Evolutionary conservation across 148 eudicot species (phyloP), one percentile per base, ranked within the genome.

Genomic region (Fallopia convolvulus): DNA sequence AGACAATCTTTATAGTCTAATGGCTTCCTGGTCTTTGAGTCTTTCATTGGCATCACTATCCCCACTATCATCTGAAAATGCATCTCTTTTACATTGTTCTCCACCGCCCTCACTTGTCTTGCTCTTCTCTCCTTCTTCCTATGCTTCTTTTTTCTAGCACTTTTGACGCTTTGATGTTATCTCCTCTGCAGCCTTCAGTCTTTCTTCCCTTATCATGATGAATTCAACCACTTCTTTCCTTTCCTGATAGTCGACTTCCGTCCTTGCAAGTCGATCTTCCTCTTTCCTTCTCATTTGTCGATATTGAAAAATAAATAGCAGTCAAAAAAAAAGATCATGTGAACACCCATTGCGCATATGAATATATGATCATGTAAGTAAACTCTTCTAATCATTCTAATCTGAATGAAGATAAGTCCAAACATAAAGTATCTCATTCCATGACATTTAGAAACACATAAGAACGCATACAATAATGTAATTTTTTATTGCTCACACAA

Each of bases 221-320:
- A 91, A 93, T 77, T 95, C 99, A 12, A 92, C 90, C 68, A 77
- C 81, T 82, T 93, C 94, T 87, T 86, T 90, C 82, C 97, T 88
- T 84, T 75, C 89, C 81, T 89, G 87, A 83, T 83, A 88, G 84
- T 95, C 99, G 12, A 58, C 93, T 39, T 95, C 99, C 87, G 93
- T 95, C 80, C 99, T 87, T 74, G 93, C 86, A 48, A 91, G 87
- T 78, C 99, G 85, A 78, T 95, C 99, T 82, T 95, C 97, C 78
- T 95, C 97, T 85, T 83, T 93, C 49, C 97, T 86, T 75, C 99
- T 88, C 99, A 95, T 95, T 83, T 95, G 99, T 65, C 99, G 94
- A 84, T 95, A 95, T 97, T 95, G 90, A 81, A 32, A 60, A 12
- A 49, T 30, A 50, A 15, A 23, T 60, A 30, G 73, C 73, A 40